phyloP scores from a whole-genome alignment of 2,329 filamentous ascomycete genomes.

The Cercospora sojina region DNA sequence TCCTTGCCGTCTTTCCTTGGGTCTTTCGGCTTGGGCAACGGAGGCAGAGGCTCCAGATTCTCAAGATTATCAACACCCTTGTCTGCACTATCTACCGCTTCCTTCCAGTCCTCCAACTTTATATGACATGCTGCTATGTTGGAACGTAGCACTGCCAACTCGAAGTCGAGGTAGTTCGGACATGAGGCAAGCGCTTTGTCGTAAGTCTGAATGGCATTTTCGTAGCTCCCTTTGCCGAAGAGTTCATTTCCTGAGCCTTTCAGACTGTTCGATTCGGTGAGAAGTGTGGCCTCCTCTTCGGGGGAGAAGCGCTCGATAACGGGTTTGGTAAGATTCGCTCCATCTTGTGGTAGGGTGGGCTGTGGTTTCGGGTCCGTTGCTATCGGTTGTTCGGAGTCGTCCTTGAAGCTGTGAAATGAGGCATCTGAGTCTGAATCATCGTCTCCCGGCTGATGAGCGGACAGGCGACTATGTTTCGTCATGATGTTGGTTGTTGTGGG shows the following conservation, averaged over 20 bases:
- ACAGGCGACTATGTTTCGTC: slow-evolving; percentile 12
- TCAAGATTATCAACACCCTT: slow-evolving; percentile 72
- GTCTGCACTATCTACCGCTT: slow-evolving; percentile 71
- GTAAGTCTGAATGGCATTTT: slow-evolving; percentile 78
- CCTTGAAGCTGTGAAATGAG: slow-evolving; percentile 37
- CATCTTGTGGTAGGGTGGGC: background rate
- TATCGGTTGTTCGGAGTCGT: slow-evolving; percentile 24
- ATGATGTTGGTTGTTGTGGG: slow-evolving; percentile 5
- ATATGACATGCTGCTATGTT: slow-evolving; percentile 89
- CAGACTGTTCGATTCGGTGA: slow-evolving; percentile 68
- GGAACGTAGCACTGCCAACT: slow-evolving; percentile 79
- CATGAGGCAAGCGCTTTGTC: slow-evolving; percentile 75
- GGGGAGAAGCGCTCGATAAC: slow-evolving; percentile 40
- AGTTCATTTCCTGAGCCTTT: slow-evolving; percentile 76
- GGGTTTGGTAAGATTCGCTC: slow-evolving; percentile 13
- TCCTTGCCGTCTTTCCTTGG: slow-evolving; percentile 30
- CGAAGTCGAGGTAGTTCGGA: slow-evolving; percentile 82
- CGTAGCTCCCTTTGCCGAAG: slow-evolving; percentile 71
- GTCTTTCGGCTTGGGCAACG: slow-evolving; percentile 28
- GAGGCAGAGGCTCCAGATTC: slow-evolving; percentile 52
- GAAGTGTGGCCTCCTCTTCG: slow-evolving; percentile 55
- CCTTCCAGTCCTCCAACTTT: slow-evolving; percentile 81
- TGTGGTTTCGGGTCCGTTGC: slow-evolving; percentile 20
- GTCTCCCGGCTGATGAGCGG: slow-evolving; percentile 9
- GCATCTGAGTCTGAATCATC: slow-evolving; percentile 33